Conservation (phyloP, 768 basidiomycete genomes). For the Lactarius deliciosus region DNA sequence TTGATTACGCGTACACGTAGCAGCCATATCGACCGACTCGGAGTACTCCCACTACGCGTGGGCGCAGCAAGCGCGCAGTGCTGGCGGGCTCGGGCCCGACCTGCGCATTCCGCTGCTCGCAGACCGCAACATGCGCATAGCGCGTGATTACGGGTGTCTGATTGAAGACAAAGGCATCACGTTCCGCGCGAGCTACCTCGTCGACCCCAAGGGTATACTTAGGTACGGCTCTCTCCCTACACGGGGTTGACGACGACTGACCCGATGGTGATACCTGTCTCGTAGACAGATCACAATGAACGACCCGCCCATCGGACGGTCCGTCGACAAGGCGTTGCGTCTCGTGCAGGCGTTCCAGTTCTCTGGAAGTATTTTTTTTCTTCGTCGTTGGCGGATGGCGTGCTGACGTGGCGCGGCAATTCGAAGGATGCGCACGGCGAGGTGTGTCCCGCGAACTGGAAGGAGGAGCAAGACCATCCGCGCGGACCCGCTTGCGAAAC, state of each 20-base stretch:
- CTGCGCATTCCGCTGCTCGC: slow-evolving; percentile 82
- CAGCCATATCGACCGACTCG: slow-evolving; percentile 86
- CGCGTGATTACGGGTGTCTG: slow-evolving; percentile 84
- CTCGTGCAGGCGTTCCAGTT: slow-evolving; percentile 94
- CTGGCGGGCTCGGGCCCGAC: slow-evolving; percentile 88
- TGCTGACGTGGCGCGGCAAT: background rate
- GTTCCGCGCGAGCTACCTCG: slow-evolving; percentile 82
- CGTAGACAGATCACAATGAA: slow-evolving; percentile 75
- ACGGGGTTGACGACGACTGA: background rate
- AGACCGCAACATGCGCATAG: slow-evolving; percentile 74
- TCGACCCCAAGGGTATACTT: slow-evolving; percentile 79
- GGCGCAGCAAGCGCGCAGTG: slow-evolving; percentile 76
- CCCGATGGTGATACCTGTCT: too few species aligned
- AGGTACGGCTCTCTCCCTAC: slow-evolving; percentile 43
- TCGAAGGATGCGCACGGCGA: slow-evolving; percentile 82
- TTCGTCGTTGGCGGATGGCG: background rate
- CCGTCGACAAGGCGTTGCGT: slow-evolving; percentile 89
- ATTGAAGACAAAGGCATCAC: slow-evolving; percentile 87
- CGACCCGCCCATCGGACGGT: slow-evolving; percentile 93
- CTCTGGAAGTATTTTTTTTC: slow-evolving; percentile 48
- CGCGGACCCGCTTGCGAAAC: slow-evolving; percentile 65
- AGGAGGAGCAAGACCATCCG: slow-evolving; percentile 80
- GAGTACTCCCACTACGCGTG: slow-evolving; percentile 86
- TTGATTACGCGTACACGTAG: too few species aligned
- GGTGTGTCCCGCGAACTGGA: slow-evolving; percentile 93